Percentiles rank a stretch among this genome's conserved stretches.
phyloP scores from a whole-genome alignment of 306 rosid genomes.

The Myrica gale region DNA sequence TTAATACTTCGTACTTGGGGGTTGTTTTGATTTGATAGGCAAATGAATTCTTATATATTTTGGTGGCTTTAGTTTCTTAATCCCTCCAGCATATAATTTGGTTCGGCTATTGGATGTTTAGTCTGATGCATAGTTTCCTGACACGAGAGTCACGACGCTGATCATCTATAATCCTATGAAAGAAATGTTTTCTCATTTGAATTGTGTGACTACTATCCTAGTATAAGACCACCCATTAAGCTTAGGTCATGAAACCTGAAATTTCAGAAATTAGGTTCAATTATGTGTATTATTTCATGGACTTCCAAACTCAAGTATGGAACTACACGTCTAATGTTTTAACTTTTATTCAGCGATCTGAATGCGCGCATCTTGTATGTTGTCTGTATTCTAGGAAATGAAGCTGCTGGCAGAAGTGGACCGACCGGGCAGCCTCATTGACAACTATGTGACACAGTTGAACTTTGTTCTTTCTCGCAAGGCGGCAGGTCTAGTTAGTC shows the following conservation, averaged over 20 bases:
- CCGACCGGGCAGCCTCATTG: slow-evolving; percentile 90
- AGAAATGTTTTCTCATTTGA: neutral
- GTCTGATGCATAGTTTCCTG: neutral
- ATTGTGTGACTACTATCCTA: neutral
- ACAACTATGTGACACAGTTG: slow-evolving; percentile 83
- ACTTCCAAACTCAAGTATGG: neutral
- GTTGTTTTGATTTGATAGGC: neutral
- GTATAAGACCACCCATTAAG: neutral
- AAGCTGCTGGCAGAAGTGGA: slow-evolving; percentile 93
- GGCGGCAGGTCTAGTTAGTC: slow-evolving; percentile 86
- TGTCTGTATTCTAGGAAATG: slow-evolving; percentile 69
- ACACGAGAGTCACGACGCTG: neutral
- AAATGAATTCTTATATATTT: neutral
- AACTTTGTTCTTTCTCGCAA: slow-evolving; percentile 88
- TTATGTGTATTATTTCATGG: neutral
- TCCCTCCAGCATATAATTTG: neutral
- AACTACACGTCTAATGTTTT: neutral
- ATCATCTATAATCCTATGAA: neutral
- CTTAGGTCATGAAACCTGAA: neutral
- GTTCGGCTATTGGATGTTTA: neutral
- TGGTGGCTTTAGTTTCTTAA: neutral
- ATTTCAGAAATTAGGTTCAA: neutral
- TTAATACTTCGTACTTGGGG: neutral
- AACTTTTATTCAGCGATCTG: neutral
- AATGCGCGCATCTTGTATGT: slow-evolving; percentile 18